Percentiles rank a stretch among this genome's conserved stretches.
Conservation (phyloP, 192 early-diverging fungal genomes). For the Gonapodya prolifera region DNA sequence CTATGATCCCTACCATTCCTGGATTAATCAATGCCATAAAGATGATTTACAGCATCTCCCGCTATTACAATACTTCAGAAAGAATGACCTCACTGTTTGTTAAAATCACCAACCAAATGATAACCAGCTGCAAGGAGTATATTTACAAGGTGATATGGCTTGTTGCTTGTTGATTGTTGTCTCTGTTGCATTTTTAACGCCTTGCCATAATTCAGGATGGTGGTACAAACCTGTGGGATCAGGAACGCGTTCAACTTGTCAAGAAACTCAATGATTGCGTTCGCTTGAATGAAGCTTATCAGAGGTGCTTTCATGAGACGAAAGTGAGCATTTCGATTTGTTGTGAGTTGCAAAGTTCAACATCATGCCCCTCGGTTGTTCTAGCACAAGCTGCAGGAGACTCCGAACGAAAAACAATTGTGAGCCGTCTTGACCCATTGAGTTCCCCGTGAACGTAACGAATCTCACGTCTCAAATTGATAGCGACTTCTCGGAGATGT, state of each 20-base stretch:
- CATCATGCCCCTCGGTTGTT: no score
- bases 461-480: no score
- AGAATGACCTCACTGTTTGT: conserved; percentile 55
- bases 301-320: conserved; percentile 47
- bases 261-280: conserved; percentile 41
- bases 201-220: conserved; percentile 19
- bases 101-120: conserved; percentile 59
- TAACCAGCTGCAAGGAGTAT: conserved; percentile 53
- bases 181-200: conserved; percentile 7
- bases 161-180: neutral
- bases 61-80: conserved; percentile 56
- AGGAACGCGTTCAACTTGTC: conserved; percentile 35
- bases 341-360: conserved; percentile 6
- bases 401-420: conserved; percentile 49
- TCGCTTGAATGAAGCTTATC: conserved; percentile 48
- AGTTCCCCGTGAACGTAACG: neutral
- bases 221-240: conserved; percentile 51
- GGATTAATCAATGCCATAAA: conserved; percentile 56
- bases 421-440: neutral
- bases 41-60: conserved; percentile 46
- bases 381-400: conserved; percentile 41
- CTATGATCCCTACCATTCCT: conserved; percentile 53
- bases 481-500: conserved; percentile 14
- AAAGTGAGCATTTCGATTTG: conserved; percentile 21
- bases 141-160: conserved; percentile 33